A percentile compares a stretch with the other conserved stretches of the same genome.
phyloP scores from a whole-genome alignment of 1,284 basidiomycete genomes.

The Amylostereum chailletii region DNA sequence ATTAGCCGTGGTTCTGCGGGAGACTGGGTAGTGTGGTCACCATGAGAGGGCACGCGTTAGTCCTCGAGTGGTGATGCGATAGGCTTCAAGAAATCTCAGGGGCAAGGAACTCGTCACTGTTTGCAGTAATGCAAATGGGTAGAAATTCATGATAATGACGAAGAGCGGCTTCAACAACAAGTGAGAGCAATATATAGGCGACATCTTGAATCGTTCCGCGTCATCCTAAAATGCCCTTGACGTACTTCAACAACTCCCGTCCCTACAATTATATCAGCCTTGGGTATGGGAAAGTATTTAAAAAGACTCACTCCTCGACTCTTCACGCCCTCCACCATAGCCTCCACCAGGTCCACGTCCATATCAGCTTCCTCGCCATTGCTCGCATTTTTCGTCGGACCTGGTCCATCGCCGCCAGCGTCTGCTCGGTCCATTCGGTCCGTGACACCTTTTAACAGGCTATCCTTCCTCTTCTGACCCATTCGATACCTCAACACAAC shows the following conservation, averaged over 20 bases:
- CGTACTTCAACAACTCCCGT: slow-evolving; percentile 63
- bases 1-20: too few relatives aligned
- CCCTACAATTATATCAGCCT: slow-evolving; percentile 33
- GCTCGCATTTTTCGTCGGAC: slow-evolving; percentile 26
- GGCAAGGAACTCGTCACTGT: too few relatives aligned
- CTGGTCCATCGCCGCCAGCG: slow-evolving; percentile 2
- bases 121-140: too few relatives aligned
- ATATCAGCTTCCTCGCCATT: slow-evolving; percentile 12
- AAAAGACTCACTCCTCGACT: slow-evolving; percentile 48
- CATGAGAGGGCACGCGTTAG: too few relatives aligned
- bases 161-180: too few relatives aligned
- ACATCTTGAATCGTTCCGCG: background rate
- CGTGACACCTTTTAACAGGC: slow-evolving; percentile 15
- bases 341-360: slow-evolving; percentile 51
- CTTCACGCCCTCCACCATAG: slow-evolving; percentile 70
- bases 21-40: too few relatives aligned
- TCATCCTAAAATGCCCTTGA: slow-evolving; percentile 50
- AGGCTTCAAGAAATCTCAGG: too few relatives aligned
- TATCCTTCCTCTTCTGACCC: slow-evolving; percentile 44
- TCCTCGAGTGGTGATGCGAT: too few relatives aligned
- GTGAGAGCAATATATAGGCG: too few relatives aligned
- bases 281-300: background rate
- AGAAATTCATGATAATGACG: too few relatives aligned
- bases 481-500: slow-evolving; percentile 57
- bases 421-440: slow-evolving; percentile 6